Conservation (phyloP, 345 rosid species). For the Populus davidiana region DNA sequence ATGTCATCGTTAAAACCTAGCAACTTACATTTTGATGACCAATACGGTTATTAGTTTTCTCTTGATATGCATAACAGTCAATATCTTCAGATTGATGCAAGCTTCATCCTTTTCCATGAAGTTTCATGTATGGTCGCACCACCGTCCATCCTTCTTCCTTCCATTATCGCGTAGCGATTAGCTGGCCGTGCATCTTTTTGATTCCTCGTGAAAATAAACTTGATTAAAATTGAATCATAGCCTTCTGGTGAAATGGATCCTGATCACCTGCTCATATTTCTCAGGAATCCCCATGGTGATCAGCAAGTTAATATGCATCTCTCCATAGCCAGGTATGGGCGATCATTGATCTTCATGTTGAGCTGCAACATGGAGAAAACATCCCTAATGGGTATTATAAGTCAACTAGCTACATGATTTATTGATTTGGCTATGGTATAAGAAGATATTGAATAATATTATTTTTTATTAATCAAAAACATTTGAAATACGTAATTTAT, state of each 20-base stretch:
- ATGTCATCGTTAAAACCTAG: not conserved
- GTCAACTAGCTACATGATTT: not conserved
- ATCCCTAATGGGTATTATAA: not conserved
- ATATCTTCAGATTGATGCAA: not conserved
- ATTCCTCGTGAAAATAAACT: not conserved
- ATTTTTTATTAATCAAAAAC: not conserved
- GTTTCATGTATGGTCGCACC: not conserved
- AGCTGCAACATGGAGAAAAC: constrained; percentile 4
- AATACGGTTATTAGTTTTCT: not conserved
- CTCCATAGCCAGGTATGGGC: not conserved
- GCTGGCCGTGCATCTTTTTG: not conserved
- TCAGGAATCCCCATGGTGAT: constrained; percentile 10
- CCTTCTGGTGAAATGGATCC: constrained; percentile 13
- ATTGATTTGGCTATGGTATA: not conserved
- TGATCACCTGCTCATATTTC: constrained; percentile 5
- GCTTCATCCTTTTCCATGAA: constrained; percentile 5
- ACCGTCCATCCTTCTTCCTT: not conserved
- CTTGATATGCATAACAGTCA: not conserved
- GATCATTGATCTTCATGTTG: constrained; percentile 22
- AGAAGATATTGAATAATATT: not conserved
- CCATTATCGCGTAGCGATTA: not conserved
- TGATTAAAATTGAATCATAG: constrained; percentile 18
- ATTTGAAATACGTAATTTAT: not conserved
- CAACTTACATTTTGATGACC: not conserved
- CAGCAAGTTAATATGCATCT: constrained; percentile 4